Evolutionary conservation across 768 basidiomycete genomes (phyloP).

Genomic region (Tephrocybe sp.): DNA sequence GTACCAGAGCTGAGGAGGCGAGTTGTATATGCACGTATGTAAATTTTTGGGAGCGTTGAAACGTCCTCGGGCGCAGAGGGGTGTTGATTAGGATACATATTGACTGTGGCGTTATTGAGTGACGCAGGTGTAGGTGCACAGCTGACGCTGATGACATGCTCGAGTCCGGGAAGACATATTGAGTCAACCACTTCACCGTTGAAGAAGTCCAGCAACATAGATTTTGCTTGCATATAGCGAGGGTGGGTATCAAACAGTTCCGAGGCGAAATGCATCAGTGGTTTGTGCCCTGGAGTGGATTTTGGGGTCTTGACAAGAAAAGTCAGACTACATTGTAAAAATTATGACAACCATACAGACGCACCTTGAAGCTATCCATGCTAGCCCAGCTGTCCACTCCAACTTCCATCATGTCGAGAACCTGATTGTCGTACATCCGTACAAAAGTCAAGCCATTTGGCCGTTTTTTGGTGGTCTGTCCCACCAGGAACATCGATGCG

Average conservation of each 20-base stretch:
- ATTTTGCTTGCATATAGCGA: slow-evolving; percentile 88
- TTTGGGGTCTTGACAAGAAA: slow-evolving; percentile 68
- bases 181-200: slow-evolving; percentile 82
- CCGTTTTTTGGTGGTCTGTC: slow-evolving; percentile 91
- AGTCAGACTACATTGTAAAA: background rate
- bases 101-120: slow-evolving; percentile 41
- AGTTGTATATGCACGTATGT: slow-evolving; percentile 84
- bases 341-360: slow-evolving; percentile 19
- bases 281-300: slow-evolving; percentile 85
- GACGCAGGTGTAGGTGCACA: slow-evolving; percentile 61
- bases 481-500: slow-evolving; percentile 85
- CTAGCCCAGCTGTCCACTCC: slow-evolving; percentile 79
- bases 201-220: slow-evolving; percentile 87
- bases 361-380: slow-evolving; percentile 84
- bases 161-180: slow-evolving; percentile 80
- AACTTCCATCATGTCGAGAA: slow-evolving; percentile 94
- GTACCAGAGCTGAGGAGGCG: slow-evolving; percentile 73
- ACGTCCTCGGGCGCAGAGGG: slow-evolving; percentile 36
- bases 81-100: slow-evolving; percentile 20
- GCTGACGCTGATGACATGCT: slow-evolving; percentile 84
- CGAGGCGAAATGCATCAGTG: slow-evolving; percentile 93
- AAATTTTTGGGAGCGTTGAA: slow-evolving; percentile 69
- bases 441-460: slow-evolving; percentile 85
- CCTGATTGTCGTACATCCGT: slow-evolving; percentile 79
- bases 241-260: slow-evolving; percentile 95